Base-by-base conservation (phyloP, 306 rosid genomes). In the Lathyrus oleraceus region DNA sequence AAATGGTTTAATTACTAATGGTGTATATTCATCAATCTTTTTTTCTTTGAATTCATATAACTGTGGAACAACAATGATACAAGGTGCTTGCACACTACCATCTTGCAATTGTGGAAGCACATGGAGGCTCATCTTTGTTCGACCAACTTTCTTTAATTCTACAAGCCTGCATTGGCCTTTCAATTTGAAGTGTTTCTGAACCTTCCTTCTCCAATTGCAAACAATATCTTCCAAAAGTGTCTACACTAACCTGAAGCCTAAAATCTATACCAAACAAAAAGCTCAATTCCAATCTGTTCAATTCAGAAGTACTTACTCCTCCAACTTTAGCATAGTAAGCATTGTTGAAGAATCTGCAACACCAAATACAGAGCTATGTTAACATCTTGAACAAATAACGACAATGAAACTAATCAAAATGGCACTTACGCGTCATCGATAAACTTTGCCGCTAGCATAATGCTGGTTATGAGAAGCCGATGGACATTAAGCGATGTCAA, bases 281-380 rank as follows among this genome's bases (percentile, higher is more conserved):
- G 75, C 80, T 87, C 87, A 88, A 86, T 82, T 94, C 99, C 91
- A 94, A 62, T 75, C 84, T 85, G 88, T 94, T 94, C 67, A 94
- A 65, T 79, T 94, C 99, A 3, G 56, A 72, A 0, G 95, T 94
- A 87, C 87, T 87, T 52, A 94, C 83, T 74, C 97, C 99, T 59
- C 99, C 99, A 43, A 91, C 99, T 84, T 73, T 94, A 19, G 99
- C 99, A 71, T 91, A 94, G 83, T 94, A 94, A 10, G 97, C 97
- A 73, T 91, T 94, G 84, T 91, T 88, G 77, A 83, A 94, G 85
- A 91, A 89, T 67, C 99, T 94, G 89, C 82, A 81, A 68, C 76
- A 80, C 76, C 67, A 74, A 14, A 48, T 35, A 67, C 10, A 65
- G 12, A n/a, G 39, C 57, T 20, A 20, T 8, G 14, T 68, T 43